Evolutionary conservation across 2,329 filamentous ascomycete genomes (phyloP).

Genomic region (Aspergillus udagawae): DNA sequence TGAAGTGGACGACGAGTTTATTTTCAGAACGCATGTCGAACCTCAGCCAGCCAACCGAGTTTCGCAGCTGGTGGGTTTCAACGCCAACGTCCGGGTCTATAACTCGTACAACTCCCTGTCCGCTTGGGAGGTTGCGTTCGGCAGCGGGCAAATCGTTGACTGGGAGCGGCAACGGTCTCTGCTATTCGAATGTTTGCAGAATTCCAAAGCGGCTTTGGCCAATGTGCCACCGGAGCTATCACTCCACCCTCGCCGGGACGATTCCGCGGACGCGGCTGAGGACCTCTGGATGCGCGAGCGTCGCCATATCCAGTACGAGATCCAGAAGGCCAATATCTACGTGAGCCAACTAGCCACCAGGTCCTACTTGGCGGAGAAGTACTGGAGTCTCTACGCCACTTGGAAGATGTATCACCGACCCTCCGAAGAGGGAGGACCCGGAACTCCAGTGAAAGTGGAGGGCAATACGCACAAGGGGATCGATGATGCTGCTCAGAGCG

Average conservation of each 20-base stretch:
- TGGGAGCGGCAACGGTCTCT: conserved; percentile 74
- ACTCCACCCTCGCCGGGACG: conserved; percentile 50
- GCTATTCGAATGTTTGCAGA: conserved; percentile 65
- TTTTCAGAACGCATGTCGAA: conserved; percentile 66
- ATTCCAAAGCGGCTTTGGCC: conserved; percentile 65
- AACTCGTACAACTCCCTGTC: conserved; percentile 74
- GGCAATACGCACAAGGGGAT: conserved; percentile 21
- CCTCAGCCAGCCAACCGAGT: conserved; percentile 64
- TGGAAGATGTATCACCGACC: conserved; percentile 38
- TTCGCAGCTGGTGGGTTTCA: conserved; percentile 74
- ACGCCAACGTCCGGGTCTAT: conserved; percentile 72
- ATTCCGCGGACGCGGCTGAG: conserved; percentile 43
- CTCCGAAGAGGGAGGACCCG: conserved; percentile 10
- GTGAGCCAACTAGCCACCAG: conserved; percentile 75
- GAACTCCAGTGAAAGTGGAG: conserved; percentile 18
- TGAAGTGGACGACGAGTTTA: conserved; percentile 80
- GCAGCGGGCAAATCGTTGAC: conserved; percentile 68
- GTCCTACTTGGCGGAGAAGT: conserved; percentile 82
- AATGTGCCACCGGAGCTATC: conserved; percentile 66
- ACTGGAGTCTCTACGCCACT: conserved; percentile 70
- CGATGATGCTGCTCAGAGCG: conserved; percentile 37
- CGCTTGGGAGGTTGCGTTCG: conserved; percentile 78
- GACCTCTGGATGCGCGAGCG: conserved; percentile 23
- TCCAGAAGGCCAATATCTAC: conserved; percentile 89
- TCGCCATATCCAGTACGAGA: conserved; percentile 67